phyloP scores from a whole-genome alignment of 1,139 yeast genomes.

The Saccharomycopsis crataegensis region DNA sequence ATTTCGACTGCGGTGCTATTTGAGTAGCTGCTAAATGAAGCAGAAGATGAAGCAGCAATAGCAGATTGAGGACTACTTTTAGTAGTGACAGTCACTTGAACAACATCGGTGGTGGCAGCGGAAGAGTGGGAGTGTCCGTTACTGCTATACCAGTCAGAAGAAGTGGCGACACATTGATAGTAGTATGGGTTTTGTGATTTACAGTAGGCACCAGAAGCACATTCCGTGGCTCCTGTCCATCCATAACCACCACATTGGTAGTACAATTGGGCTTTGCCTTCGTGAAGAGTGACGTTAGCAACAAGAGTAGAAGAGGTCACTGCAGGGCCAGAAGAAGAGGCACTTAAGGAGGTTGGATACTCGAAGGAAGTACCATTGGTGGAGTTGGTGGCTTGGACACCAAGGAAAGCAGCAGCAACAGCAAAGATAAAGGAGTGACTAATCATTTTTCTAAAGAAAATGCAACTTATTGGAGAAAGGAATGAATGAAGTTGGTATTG shows the following conservation, averaged over 20 bases:
- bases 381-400: background rate
- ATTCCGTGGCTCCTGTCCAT: slow-evolving; percentile 26
- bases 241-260: slow-evolving; percentile 29
- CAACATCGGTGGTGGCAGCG: background rate
- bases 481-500: too few relatives aligned
- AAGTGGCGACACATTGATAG: slow-evolving; percentile 15
- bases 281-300: background rate
- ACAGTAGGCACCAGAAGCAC: slow-evolving; percentile 26
- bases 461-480: too few relatives aligned
- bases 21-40: background rate
- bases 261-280: slow-evolving; percentile 19
- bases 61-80: background rate
- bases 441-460: background rate
- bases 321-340: background rate
- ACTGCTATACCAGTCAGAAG: background rate
- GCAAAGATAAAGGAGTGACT: background rate
- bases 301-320: background rate
- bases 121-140: background rate
- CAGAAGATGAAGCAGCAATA: background rate
- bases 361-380: too few relatives aligned
- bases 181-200: slow-evolving; percentile 19
- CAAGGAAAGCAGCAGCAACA: too few relatives aligned
- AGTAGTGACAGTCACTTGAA: background rate
- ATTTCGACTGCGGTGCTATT: background rate
- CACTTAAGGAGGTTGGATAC: background rate